Conservation (phyloP, 768 basidiomycete species). For the Podaxis carcinomalis region DNA sequence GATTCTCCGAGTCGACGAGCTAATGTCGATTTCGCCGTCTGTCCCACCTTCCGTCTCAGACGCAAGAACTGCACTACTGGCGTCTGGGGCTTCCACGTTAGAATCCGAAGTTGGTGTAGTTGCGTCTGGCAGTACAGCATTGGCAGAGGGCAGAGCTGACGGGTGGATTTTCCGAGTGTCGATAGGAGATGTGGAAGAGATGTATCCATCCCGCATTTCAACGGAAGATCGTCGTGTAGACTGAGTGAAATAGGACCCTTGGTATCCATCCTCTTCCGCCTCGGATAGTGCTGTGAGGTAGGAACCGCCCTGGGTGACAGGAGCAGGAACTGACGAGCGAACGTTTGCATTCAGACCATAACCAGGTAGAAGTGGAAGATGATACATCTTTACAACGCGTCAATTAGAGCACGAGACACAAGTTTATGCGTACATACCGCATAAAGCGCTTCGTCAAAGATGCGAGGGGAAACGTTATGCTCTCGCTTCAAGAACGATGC, state of each 20-base stretch:
- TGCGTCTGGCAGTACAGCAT: not conserved
- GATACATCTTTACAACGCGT: conserved; percentile 64
- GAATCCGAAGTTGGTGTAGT: not conserved
- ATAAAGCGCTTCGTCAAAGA: conserved; percentile 93
- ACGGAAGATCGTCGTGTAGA: conserved; percentile 28
- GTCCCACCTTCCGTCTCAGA: conserved; percentile 6
- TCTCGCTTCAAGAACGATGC: conserved; percentile 88
- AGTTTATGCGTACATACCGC: conserved; percentile 52
- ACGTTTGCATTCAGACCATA: conserved; percentile 83
- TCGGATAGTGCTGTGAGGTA: conserved; percentile 70
- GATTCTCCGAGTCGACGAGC: not conserved
- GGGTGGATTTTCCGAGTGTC: conserved; percentile 24
- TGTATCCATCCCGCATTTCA: conserved; percentile 55
- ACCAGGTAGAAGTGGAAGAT: conserved; percentile 86
- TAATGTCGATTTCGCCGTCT: not conserved
- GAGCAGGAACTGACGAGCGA: conserved; percentile 73
- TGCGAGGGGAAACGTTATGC: conserved; percentile 82
- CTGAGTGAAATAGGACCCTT: conserved; percentile 73
- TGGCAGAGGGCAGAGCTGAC: not conserved
- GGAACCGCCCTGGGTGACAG: conserved; percentile 42
- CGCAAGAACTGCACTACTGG: not conserved
- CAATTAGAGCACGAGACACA: conserved; percentile 6
- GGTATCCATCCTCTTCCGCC: conserved; percentile 88
- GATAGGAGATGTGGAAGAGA: conserved; percentile 45
- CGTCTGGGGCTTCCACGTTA: not conserved